A percentile compares a stretch with the other conserved stretches of the same genome.
Conservation (phyloP, 2,329 filamentous ascomycete genomes). For the Botrytis paeoniae region DNA sequence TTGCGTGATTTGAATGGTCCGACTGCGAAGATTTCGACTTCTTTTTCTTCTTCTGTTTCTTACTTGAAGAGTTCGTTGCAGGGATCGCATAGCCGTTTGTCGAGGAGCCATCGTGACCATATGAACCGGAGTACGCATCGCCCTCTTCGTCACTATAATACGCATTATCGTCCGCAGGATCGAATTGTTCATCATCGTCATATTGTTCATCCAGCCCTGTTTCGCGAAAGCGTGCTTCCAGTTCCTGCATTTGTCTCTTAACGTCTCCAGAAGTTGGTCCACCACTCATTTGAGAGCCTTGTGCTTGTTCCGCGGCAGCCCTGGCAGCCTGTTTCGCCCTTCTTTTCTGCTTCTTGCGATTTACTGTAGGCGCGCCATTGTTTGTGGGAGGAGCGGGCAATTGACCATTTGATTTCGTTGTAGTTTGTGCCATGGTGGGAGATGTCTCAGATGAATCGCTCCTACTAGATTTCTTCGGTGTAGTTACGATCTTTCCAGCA, state of each 20-base stretch:
- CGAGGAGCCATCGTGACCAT: constrained; percentile 36
- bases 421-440: constrained; percentile 41
- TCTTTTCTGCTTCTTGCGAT: constrained; percentile 94
- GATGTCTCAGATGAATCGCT: constrained; percentile 54
- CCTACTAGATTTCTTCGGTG: constrained; percentile 51
- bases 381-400: constrained; percentile 31
- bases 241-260: constrained; percentile 33
- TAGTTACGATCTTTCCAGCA: constrained; percentile 66
- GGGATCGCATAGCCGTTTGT: constrained; percentile 35
- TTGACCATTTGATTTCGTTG: constrained; percentile 36
- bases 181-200: constrained; percentile 39
- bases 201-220: constrained; percentile 33
- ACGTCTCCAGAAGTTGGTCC: constrained; percentile 23
- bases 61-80: constrained; percentile 30
- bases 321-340: constrained; percentile 64
- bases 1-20: constrained; percentile 29
- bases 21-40: constrained; percentile 34
- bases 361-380: constrained; percentile 53
- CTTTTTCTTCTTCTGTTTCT: constrained; percentile 44
- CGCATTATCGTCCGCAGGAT: constrained; percentile 50
- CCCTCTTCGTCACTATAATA: constrained; percentile 56
- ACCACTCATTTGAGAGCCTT: constrained; percentile 27
- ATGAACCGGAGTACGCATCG: constrained; percentile 37
- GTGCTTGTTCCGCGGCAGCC: constrained; percentile 35
- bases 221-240: constrained; percentile 34